These are phyloP conservation scores for Porodaedalea pini DNA, from an alignment of 1,284 basidiomycete genomes.

Conservation along the genomic window DNA sequence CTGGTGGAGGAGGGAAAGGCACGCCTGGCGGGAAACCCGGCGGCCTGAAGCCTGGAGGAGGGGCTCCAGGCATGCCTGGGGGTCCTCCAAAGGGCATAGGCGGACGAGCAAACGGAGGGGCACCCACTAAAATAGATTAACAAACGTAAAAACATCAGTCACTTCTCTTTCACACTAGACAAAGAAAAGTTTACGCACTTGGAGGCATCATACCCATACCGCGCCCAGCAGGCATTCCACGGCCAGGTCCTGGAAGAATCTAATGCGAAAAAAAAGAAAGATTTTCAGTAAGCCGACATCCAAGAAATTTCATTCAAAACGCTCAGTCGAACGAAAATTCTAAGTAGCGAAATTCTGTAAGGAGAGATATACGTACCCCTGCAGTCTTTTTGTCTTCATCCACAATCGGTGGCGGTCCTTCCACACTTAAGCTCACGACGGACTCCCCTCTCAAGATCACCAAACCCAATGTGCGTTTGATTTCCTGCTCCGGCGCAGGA, in stretches of 20 bases:
- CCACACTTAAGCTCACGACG: slow-evolving; percentile 92
- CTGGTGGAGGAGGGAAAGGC: slow-evolving; percentile 67
- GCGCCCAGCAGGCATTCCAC: slow-evolving; percentile 92
- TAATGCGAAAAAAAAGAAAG: slow-evolving; percentile 32
- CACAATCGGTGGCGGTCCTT: slow-evolving; percentile 92
- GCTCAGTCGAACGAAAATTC: neutral
- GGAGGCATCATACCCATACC: slow-evolving; percentile 97
- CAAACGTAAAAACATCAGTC: slow-evolving; percentile 16
- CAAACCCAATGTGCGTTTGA: slow-evolving; percentile 93
- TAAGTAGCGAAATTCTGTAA: too few relatives aligned
- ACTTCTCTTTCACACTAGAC: slow-evolving; percentile 11
- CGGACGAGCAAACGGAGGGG: slow-evolving; percentile 71
- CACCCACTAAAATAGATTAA: slow-evolving; percentile 46
- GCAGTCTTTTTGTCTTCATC: slow-evolving; percentile 85
- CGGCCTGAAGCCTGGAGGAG: slow-evolving; percentile 80
- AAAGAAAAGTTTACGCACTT: slow-evolving; percentile 48
- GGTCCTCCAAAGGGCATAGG: slow-evolving; percentile 80
- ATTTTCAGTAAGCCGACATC: slow-evolving; percentile 1
- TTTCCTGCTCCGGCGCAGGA: slow-evolving; percentile 83
- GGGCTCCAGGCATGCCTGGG: slow-evolving; percentile 66
- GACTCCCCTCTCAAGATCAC: slow-evolving; percentile 97
- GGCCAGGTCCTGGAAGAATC: slow-evolving; percentile 88
- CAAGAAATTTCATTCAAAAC: neutral
- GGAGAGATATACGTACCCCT: slow-evolving; percentile 35
- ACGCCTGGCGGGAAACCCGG: slow-evolving; percentile 69